Evolutionary conservation across 2,329 filamentous ascomycete genomes (phyloP), one percentile per base, ranked within the genome.

Genomic region (Aspergillus hortae): DNA sequence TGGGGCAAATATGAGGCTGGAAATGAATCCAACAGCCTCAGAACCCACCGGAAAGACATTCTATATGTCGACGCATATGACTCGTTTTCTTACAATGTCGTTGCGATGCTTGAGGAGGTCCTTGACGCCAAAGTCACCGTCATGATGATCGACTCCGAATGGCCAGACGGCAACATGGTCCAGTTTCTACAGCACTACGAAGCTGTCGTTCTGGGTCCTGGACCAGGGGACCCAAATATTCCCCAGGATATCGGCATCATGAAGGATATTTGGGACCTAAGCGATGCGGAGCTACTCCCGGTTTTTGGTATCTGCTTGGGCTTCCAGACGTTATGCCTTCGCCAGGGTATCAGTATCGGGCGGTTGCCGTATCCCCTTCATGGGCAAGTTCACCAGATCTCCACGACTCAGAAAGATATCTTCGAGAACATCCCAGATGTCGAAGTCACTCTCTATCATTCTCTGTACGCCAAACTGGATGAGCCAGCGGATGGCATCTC

Each of bases 41-140:
- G 40, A 19, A 36, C 40, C 33, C 23, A 46, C 25, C 56, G 21
- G 42, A 67, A 62, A 46, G 66, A 59, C 54, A 87, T 97, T 56
- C 83, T 97, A 57, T 96, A 95, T 73, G 80, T 99, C 60, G 94
- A 97, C 70, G 92, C 92, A 56, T 95, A 95, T 73, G 94, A 99
- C 75, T 96, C 92, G 40, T 99, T 96, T 73, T 90, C 91, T 50
- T 92, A 95, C 74, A 97, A 96, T 74, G 94, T 97, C 63, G 85
- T 95, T 48, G 86, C 89, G 5, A 82, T 96, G 32, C 79, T 97
- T 44, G 82, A 87, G 61, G 84, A 86, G 4, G 79, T 83, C 3
- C 79, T 95, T 7, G 74, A 80, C 53, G 87, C 82, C 17, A 77
- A 85, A 14, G 86, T 95, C 32, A 81, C 82, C 43, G 82, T 88